phyloP scores from a whole-genome alignment of 2,329 filamentous ascomycete genomes.

The Diaporthe citrichinensis region DNA sequence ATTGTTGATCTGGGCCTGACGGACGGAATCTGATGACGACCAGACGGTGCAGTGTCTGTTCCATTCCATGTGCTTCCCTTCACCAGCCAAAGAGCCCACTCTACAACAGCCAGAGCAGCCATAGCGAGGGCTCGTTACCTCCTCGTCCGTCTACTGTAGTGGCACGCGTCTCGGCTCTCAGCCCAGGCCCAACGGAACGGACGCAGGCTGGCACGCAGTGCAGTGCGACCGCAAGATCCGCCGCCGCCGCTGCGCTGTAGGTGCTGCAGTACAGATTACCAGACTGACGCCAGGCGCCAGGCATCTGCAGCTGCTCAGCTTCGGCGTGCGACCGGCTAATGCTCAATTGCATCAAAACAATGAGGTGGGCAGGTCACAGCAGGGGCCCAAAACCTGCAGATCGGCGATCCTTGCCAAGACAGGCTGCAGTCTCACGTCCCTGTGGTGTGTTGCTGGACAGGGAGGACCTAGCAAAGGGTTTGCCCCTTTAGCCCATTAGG shows the following conservation, averaged over 20 bases:
- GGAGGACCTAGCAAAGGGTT: slow-evolving; percentile 6
- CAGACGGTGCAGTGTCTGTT: neutral
- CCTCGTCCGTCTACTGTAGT: neutral
- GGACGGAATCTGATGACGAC: neutral
- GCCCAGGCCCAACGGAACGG: neutral
- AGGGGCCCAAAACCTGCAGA: slow-evolving; percentile 29
- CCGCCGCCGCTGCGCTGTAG: neutral
- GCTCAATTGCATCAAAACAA: slow-evolving; percentile 25
- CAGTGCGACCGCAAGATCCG: neutral
- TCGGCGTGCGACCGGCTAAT: slow-evolving; percentile 12
- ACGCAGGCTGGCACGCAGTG: neutral
- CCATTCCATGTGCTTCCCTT: neutral
- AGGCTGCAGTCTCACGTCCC: slow-evolving; percentile 16
- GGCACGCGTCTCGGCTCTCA: neutral
- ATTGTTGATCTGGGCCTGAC: neutral
- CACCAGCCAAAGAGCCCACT: neutral
- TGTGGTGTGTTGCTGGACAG: neutral
- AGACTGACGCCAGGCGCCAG: neutral
- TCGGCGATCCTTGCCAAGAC: slow-evolving; percentile 35
- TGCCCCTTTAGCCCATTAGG: slow-evolving; percentile 7
- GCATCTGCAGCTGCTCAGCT: neutral
- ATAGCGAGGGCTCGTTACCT: neutral
- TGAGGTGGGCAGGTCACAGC: neutral
- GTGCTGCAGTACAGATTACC: neutral
- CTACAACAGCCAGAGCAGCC: neutral